Evolutionary conservation across 2,329 filamentous ascomycete species (phyloP).

Genomic region (Fusarium vanettenii): DNA sequence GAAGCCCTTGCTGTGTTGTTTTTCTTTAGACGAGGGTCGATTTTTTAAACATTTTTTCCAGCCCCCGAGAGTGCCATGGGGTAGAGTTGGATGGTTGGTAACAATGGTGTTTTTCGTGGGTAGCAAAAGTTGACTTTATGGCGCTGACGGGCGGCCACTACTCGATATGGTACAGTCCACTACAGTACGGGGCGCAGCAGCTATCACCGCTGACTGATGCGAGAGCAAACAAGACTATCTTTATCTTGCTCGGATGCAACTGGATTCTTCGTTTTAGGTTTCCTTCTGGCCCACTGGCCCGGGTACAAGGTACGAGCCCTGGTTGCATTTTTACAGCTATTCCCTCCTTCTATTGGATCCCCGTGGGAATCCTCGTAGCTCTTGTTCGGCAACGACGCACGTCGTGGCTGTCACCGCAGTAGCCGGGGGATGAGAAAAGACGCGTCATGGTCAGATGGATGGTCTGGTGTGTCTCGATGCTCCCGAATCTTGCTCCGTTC

Average conservation of each 20-base stretch:
- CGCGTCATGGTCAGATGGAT: conserved; percentile 43
- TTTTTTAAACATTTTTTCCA: conserved; percentile 5
- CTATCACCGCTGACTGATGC: neutral
- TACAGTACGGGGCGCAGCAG: neutral
- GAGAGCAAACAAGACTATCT: neutral
- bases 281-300: conserved; percentile 5
- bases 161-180: neutral
- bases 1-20: conserved; percentile 16
- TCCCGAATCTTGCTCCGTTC: conserved; percentile 8
- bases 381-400: conserved; percentile 28
- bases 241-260: neutral
- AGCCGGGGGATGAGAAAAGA: conserved; percentile 35
- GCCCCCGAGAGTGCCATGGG: neutral
- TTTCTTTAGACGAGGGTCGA: conserved; percentile 2
- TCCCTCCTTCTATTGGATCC: conserved; percentile 16
- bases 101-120: neutral
- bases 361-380: conserved; percentile 26
- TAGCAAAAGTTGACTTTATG: conserved; percentile 26
- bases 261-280: conserved; percentile 1
- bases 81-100: conserved; percentile 8
- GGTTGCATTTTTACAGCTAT: conserved; percentile 22
- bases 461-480: conserved; percentile 33
- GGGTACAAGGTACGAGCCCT: conserved; percentile 24
- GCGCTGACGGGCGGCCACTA: conserved; percentile 20
- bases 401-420: conserved; percentile 36